These are phyloP conservation scores for Trifolium fragiferum DNA, from an alignment of 306 rosid genomes.

Conservation along the genomic window DNA sequence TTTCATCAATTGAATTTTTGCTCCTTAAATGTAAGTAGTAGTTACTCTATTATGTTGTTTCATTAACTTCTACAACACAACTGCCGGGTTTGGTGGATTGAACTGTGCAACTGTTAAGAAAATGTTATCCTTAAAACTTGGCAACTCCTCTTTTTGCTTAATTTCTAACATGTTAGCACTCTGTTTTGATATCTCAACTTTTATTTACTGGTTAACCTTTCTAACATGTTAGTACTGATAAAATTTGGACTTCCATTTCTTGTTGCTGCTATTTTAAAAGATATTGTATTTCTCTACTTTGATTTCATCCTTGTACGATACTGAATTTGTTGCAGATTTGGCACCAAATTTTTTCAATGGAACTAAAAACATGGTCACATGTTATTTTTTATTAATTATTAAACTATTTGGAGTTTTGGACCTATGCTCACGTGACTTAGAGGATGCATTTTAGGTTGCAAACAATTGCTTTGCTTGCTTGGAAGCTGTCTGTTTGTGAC, in stretches of 20 bases:
- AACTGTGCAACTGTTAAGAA: background rate
- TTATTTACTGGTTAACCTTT: too few relatives aligned
- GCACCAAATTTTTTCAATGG: background rate
- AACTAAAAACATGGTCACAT: background rate
- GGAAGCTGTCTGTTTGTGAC: too few relatives aligned
- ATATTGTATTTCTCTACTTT: background rate
- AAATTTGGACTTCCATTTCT: background rate
- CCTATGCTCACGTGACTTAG: too few relatives aligned
- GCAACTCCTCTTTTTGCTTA: too few relatives aligned
- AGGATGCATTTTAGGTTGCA: too few relatives aligned
- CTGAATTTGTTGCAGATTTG: background rate
- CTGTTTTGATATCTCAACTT: too few relatives aligned
- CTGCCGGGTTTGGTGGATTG: background rate
- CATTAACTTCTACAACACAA: too few relatives aligned
- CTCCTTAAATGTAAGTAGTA: background rate
- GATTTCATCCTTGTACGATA: background rate
- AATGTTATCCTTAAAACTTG: background rate
- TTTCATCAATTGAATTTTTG: too few relatives aligned
- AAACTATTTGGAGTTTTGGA: too few relatives aligned
- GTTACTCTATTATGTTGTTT: background rate
- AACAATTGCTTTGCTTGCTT: too few relatives aligned
- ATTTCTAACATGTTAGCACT: too few relatives aligned
- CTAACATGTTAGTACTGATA: background rate
- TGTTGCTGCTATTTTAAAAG: background rate
- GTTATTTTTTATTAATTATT: background rate